These are phyloP conservation scores for Lycium barbarum DNA, from an alignment of 257 asterid species.

Conservation along the genomic window DNA sequence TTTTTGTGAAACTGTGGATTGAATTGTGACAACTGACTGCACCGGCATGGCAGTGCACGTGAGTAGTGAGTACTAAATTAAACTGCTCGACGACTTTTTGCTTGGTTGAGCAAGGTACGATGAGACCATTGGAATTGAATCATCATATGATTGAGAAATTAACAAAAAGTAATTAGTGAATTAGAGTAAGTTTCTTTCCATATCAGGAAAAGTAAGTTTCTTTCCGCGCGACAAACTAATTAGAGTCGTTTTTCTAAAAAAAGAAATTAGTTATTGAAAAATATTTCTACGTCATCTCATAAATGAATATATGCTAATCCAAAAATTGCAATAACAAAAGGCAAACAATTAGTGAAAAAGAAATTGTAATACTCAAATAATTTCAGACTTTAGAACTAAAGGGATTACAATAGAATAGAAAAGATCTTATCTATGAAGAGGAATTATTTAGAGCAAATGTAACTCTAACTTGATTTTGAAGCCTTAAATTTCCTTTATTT, in stretches of 20 bases:
- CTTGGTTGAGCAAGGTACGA: no score
- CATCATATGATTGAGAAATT: background rate
- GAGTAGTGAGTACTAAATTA: background rate
- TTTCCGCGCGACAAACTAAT: background rate
- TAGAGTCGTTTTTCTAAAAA: background rate
- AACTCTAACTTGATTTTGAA: background rate
- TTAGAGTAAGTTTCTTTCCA: no score
- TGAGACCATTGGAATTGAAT: background rate
- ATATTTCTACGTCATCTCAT: background rate
- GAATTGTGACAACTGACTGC: background rate
- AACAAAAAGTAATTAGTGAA: no score
- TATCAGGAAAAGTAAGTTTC: background rate
- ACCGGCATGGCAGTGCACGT: background rate
- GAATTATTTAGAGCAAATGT: background rate
- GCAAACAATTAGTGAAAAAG: background rate
- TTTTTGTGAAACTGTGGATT: conserved; percentile 8
- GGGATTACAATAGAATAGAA: background rate
- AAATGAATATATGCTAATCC: background rate
- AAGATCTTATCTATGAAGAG: background rate
- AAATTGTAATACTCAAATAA: background rate
- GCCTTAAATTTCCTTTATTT: background rate
- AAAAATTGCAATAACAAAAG: background rate
- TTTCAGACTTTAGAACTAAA: background rate
- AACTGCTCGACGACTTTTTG: no score
- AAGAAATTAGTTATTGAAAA: background rate